Evolutionary conservation across 352 stramenopile species (phyloP).

Genomic region (Phytophthora tentaculata): DNA sequence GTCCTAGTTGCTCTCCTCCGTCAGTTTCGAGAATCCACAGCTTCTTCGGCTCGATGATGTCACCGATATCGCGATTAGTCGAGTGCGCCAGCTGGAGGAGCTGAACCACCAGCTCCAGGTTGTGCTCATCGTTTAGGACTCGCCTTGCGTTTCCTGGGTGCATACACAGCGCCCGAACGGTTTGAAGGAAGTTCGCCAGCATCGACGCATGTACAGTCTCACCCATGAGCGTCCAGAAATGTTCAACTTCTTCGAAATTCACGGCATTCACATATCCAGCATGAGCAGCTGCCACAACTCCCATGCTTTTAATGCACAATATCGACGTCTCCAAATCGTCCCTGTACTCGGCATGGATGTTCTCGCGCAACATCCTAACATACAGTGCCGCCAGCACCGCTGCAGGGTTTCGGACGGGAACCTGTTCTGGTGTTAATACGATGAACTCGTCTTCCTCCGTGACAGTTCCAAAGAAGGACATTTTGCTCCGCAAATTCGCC

Average conservation of each 20-base stretch:
- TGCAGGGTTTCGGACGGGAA: conserved; percentile 61
- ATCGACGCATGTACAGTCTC: conserved; percentile 70
- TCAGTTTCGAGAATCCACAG: conserved; percentile 56
- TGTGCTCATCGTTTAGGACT: conserved; percentile 48
- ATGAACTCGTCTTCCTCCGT: conserved; percentile 63
- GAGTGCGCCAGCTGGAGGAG: conserved; percentile 74
- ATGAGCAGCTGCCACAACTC: conserved; percentile 67
- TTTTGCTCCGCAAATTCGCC: conserved; percentile 46
- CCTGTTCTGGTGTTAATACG: conserved; percentile 52
- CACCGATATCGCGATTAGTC: conserved; percentile 33
- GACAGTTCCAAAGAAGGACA: conserved; percentile 56
- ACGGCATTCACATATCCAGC: conserved; percentile 38
- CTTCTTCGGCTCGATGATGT: conserved; percentile 38
- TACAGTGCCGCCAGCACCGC: conserved; percentile 67
- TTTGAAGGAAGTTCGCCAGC: conserved; percentile 61
- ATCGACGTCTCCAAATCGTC: conserved; percentile 70
- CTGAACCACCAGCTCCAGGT: conserved; percentile 58
- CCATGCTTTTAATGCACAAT: conserved; percentile 65
- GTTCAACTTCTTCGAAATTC: conserved; percentile 74
- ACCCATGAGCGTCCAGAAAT: conserved; percentile 67
- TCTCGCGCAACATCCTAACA: conserved; percentile 78
- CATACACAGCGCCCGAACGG: conserved; percentile 61
- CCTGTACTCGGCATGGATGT: conserved; percentile 69
- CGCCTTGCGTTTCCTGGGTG: conserved; percentile 57
- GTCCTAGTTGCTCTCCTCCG: conserved; percentile 33